Evolutionary conservation across 345 rosid species (phyloP).

Genomic region (Mallotus nudiflorus): DNA sequence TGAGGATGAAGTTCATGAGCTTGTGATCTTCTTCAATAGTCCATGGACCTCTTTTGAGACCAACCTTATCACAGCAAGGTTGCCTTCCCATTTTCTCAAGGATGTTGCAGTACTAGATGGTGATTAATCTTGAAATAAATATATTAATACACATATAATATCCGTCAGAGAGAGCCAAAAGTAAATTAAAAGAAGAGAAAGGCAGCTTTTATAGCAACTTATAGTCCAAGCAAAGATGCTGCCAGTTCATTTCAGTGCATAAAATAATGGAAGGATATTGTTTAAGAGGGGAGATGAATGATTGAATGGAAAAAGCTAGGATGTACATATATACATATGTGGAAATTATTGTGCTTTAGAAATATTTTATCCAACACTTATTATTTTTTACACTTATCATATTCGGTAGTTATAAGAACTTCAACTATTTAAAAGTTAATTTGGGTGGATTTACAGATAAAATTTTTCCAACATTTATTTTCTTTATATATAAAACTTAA

Average conservation of each 20-base stretch:
- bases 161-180: constrained; percentile 2
- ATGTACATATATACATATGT: background rate
- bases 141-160: too few relatives aligned
- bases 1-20: constrained; percentile 81
- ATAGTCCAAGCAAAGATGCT: constrained; percentile 35
- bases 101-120: too few relatives aligned
- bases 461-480: too few relatives aligned
- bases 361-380: too few relatives aligned
- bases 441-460: too few relatives aligned
- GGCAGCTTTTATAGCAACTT: constrained; percentile 20
- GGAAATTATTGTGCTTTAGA: too few relatives aligned
- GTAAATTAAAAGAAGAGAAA: background rate
- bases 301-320: constrained; percentile 26
- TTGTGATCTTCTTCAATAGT: constrained; percentile 93
- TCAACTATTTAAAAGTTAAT: too few relatives aligned
- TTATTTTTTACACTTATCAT: too few relatives aligned
- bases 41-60: constrained; percentile 97
- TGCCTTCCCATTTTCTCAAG: constrained; percentile 63
- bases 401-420: too few relatives aligned
- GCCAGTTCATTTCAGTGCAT: constrained; percentile 41
- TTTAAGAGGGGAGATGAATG: constrained; percentile 36
- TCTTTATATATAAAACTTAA: too few relatives aligned
- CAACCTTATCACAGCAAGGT: constrained; percentile 95
- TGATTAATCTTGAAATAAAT: too few relatives aligned
- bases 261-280: constrained; percentile 27